These are phyloP conservation scores for Colletotrichum phormii DNA, from an alignment of 2,329 filamentous ascomycete species.

Conservation along the genomic window DNA sequence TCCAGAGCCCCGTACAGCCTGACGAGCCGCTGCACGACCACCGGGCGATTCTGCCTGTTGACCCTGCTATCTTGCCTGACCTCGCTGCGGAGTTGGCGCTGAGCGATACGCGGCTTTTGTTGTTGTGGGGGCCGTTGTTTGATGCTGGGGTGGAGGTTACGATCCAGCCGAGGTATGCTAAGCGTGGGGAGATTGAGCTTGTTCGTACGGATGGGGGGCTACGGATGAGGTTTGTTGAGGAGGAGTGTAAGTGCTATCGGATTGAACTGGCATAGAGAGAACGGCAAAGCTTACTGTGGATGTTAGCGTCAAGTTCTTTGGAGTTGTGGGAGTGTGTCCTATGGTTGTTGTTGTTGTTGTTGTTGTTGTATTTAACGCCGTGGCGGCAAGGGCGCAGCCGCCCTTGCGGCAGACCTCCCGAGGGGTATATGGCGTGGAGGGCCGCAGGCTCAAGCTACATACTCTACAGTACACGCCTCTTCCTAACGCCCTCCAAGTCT, in stretches of 20 bases:
- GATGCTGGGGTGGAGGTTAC: neutral
- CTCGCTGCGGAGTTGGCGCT: neutral
- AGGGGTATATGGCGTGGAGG: too few species aligned
- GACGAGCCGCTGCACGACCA: neutral
- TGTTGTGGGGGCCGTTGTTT: neutral
- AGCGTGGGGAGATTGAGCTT: neutral
- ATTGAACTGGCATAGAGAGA: neutral
- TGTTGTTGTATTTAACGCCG: too few species aligned
- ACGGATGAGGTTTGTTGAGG: neutral
- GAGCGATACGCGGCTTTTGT: neutral
- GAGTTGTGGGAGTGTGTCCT: too few species aligned
- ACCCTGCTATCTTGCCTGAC: neutral
- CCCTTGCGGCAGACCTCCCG: too few species aligned
- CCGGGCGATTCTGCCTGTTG: neutral
- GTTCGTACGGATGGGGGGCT: neutral
- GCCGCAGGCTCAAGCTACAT: too few species aligned
- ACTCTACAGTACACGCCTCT: too few species aligned
- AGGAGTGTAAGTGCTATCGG: neutral
- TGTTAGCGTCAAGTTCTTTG: neutral
- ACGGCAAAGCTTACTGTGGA: too few species aligned
- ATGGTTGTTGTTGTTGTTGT: too few species aligned
- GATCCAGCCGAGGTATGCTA: neutral
- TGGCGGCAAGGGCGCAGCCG: too few species aligned
- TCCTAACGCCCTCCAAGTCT: too few species aligned
- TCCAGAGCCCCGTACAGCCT: neutral